Percentiles rank a stretch among this genome's conserved stretches.
Evolutionary conservation across 768 basidiomycete species (phyloP).

Genomic region (Lactarius deliciosus): DNA sequence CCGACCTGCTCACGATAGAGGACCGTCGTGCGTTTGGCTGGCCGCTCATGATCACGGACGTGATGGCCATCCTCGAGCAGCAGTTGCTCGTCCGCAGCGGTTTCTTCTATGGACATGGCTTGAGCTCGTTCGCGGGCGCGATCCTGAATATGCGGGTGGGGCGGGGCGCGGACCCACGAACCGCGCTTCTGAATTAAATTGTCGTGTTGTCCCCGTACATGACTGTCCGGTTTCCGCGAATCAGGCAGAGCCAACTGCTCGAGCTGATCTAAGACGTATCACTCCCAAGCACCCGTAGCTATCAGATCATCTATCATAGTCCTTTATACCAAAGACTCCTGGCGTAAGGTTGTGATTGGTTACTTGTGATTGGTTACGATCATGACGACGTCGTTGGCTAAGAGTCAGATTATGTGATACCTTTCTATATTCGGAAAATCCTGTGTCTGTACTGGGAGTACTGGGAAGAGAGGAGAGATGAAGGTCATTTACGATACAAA

Average conservation of each 20-base stretch:
- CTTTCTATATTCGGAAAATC: no score
- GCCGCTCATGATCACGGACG: conserved; percentile 44
- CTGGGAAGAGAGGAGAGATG: no score
- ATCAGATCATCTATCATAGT: not conserved
- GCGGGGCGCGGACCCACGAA: conserved; percentile 39
- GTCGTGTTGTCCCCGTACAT: not conserved
- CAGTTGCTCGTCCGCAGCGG: conserved; percentile 36
- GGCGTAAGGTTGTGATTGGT: no score
- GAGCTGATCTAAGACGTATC: no score
- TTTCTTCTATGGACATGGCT: conserved; percentile 42
- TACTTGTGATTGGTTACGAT: no score
- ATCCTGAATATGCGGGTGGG: conserved; percentile 41
- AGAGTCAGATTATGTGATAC: no score
- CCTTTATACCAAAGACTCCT: not conserved
- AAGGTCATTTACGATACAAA: no score
- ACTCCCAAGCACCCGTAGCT: not conserved
- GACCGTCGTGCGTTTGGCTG: conserved; percentile 43
- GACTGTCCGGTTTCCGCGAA: not conserved
- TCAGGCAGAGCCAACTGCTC: not conserved
- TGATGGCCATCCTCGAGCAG: conserved; percentile 46
- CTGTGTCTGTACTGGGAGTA: no score
- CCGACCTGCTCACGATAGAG: conserved; percentile 44
- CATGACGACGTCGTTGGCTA: no score
- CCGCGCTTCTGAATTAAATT: conserved; percentile 38
- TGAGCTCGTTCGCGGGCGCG: conserved; percentile 43